Evolutionary conservation across 441 rosid species (phyloP), one percentile per base, ranked within the genome.

Genomic region (Aquilaria agallochum): DNA sequence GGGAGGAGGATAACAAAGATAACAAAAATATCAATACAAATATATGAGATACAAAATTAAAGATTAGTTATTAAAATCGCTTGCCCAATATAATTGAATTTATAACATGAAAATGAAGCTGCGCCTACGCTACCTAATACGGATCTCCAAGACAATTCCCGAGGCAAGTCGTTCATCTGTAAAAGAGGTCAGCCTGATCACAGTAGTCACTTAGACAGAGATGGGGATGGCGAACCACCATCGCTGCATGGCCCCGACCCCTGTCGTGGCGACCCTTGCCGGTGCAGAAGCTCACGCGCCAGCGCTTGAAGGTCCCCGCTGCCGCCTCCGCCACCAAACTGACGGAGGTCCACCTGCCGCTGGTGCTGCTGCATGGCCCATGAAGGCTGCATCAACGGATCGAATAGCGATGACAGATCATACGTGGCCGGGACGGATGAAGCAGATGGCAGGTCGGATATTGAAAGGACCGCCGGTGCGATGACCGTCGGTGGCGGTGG

Each of bases 311-410:
- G 83, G 63, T 92, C 97, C 3, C 90, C 85, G 32, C 82, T 50
- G 20, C 53, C 75, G 36, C 68, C 36, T 30, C 63, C 32, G 5
- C 76, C 78, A 14, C 75, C 76, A 42, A 65, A 64, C 50, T 86
- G 85, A 68, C 72, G 80, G 40, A 74, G 81, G 58, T 92, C 92
- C 20, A 77, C 55, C 32, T 80, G 85, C 63, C 82, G 72, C 59
- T 74, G 85, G 60, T 74, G 87, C 83, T 78, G 97, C 62, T 83
- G 92, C 92, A 79, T 79, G 65, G 72, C 68, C 93, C 90, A 83
- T 55, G 87, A 68, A 59, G 86, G 65, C 48, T 74, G 89, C 69
- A 74, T 72, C 76, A 72, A 68, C 0, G 96, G 91, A 65, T 93
- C 97, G 53, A 88, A 83, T 11, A 88, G 80, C 3, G 86, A 66